Percentiles rank a stretch among this genome's conserved stretches.
phyloP scores from a whole-genome alignment of 176 grass and related monocot genomes.

The Oryza rufipogon region DNA sequence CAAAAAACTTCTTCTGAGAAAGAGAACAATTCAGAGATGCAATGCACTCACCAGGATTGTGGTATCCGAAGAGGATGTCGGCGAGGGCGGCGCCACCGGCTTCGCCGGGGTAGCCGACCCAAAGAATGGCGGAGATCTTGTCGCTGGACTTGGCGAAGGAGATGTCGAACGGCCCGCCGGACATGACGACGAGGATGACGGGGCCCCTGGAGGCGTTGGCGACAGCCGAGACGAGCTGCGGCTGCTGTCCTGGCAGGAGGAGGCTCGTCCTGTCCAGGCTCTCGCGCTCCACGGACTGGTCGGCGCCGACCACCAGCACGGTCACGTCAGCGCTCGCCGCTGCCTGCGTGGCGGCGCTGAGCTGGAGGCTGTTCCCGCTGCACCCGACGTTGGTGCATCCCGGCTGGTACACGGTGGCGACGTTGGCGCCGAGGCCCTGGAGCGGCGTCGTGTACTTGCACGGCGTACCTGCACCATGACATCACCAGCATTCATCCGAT shows the following conservation, averaged over 20 bases:
- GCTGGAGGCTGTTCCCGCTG: slow-evolving; percentile 64
- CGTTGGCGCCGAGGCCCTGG: slow-evolving; percentile 62
- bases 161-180: slow-evolving; percentile 82
- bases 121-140: slow-evolving; percentile 74
- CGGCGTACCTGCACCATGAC: slow-evolving; percentile 53
- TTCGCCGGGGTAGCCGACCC: slow-evolving; percentile 92
- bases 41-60: slow-evolving; percentile 68
- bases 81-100: slow-evolving; percentile 81
- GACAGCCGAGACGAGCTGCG: slow-evolving; percentile 63
- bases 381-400: slow-evolving; percentile 79
- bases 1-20: neutral
- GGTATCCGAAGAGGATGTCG: slow-evolving; percentile 77
- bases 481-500: neutral
- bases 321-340: slow-evolving; percentile 81
- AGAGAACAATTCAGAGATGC: neutral
- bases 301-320: slow-evolving; percentile 75
- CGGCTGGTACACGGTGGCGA: slow-evolving; percentile 69
- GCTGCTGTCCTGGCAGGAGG: slow-evolving; percentile 69
- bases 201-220: slow-evolving; percentile 68
- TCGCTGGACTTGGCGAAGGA: slow-evolving; percentile 56
- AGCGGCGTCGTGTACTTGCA: slow-evolving; percentile 82
- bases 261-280: slow-evolving; percentile 72
- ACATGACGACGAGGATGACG: slow-evolving; percentile 95
- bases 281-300: slow-evolving; percentile 81
- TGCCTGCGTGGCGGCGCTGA: slow-evolving; percentile 59